These are phyloP conservation scores for Mycena galericulata DNA, from an alignment of 768 basidiomycete genomes.

Conservation along the genomic window DNA sequence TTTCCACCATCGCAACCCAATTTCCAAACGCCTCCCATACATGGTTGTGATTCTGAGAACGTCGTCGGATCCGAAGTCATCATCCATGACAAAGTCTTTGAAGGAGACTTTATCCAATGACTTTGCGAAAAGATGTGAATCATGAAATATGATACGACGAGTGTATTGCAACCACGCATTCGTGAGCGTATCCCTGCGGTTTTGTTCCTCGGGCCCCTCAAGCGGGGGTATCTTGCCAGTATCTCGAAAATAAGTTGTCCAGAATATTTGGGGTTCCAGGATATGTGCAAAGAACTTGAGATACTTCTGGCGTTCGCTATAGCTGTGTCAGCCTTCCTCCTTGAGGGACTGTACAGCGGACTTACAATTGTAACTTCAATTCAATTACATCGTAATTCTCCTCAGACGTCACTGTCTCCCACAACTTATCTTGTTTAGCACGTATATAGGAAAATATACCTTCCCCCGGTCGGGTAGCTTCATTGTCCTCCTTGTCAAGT, in stretches of 20 bases:
- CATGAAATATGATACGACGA: constrained; percentile 46
- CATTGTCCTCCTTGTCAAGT: not conserved
- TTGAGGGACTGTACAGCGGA: not conserved
- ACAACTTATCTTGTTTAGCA: not conserved
- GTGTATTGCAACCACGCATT: constrained; percentile 37
- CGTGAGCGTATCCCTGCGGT: not conserved
- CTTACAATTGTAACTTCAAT: not conserved
- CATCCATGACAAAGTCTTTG: too few species aligned
- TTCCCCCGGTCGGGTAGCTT: not conserved
- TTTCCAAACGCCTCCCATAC: not conserved
- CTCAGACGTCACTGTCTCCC: not conserved
- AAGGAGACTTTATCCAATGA: constrained; percentile 47
- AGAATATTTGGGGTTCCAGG: not conserved
- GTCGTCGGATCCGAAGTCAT: constrained; percentile 44
- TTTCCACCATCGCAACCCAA: constrained; percentile 22
- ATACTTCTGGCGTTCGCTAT: not conserved
- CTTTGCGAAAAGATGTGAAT: constrained; percentile 42
- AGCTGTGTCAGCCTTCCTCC: not conserved
- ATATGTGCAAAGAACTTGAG: not conserved
- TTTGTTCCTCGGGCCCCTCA: not conserved
- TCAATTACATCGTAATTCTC: not conserved
- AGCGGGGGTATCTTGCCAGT: not conserved
- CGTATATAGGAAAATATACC: not conserved
- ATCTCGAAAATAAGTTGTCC: not conserved
- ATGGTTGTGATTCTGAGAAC: not conserved